Percentiles rank a stretch among this genome's conserved stretches.
These are phyloP conservation scores for Pseudocohnilembus persalinus DNA, from an alignment of 169 alveolate species.

Conservation along the genomic window DNA sequence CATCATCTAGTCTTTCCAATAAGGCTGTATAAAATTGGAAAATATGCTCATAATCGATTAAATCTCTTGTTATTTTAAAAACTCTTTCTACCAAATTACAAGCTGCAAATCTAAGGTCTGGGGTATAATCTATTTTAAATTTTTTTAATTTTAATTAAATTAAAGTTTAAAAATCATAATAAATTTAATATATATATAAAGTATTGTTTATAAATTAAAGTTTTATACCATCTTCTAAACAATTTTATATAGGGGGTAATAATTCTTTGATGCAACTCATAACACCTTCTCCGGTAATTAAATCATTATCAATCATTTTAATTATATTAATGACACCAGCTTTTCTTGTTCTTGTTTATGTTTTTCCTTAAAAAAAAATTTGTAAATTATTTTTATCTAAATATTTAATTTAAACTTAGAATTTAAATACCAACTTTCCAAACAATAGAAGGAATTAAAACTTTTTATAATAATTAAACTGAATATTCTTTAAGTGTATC, in stretches of 20 bases:
- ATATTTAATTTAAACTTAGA: no score
- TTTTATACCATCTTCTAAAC: conserved; percentile 64
- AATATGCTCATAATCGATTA: conserved; percentile 64
- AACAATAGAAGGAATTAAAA: conserved; percentile 72
- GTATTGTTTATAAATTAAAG: no score
- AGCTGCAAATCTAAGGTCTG: conserved; percentile 78
- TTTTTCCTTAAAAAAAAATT: conserved; percentile 51
- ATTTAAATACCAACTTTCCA: conserved; percentile 62
- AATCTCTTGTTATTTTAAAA: conserved; percentile 46
- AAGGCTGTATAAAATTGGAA: conserved; percentile 73
- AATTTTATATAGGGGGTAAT: conserved; percentile 63
- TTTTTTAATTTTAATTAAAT: no score
- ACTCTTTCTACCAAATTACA: conserved; percentile 59
- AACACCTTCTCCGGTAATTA: conserved; percentile 54
- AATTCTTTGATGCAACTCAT: conserved; percentile 57
- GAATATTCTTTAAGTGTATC: neutral
- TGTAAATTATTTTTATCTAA: no score
- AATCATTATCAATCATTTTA: conserved; percentile 64
- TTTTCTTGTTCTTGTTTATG: conserved; percentile 79
- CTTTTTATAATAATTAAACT: conserved; percentile 49
- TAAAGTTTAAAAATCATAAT: neutral
- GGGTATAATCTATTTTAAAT: conserved; percentile 68
- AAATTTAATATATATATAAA: no score
- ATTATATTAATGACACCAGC: conserved; percentile 79
- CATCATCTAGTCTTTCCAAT: conserved; percentile 83